Conservation (phyloP, 306 rosid species). For the Ceratonia siliqua region DNA sequence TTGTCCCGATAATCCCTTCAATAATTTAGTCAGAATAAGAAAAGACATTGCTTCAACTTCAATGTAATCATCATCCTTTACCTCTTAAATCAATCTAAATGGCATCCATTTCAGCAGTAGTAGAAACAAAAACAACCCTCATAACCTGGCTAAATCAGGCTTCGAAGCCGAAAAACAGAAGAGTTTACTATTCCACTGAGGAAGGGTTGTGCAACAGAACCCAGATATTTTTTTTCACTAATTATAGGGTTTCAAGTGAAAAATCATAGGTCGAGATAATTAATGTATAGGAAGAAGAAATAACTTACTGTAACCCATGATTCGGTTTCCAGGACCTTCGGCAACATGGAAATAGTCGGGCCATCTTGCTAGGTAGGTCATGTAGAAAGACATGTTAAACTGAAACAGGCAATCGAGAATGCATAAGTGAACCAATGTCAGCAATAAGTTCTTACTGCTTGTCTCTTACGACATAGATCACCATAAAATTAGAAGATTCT, state of each 20-base stretch:
- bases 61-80: not conserved
- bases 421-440: not conserved
- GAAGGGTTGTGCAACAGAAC: not conserved
- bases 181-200: not conserved
- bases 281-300: not conserved
- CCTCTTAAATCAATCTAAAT: not conserved
- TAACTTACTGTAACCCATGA: conserved; percentile 94
- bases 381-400: conserved; percentile 98
- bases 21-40: not conserved
- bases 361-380: conserved; percentile 98
- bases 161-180: not conserved
- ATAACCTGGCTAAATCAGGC: not conserved
- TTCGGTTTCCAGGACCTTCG: conserved; percentile 71
- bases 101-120: not conserved
- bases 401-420: conserved; percentile 31
- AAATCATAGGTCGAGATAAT: not conserved
- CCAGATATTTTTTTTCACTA: not conserved
- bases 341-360: conserved; percentile 97
- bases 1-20: not conserved
- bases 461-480: not conserved
- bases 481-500: not conserved
- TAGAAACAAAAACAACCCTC: not conserved
- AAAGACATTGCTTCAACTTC: not conserved
- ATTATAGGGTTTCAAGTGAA: not conserved
- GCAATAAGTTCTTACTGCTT: not conserved